phyloP scores from a whole-genome alignment of 2,329 filamentous ascomycete species.

The Fusarium graminum region DNA sequence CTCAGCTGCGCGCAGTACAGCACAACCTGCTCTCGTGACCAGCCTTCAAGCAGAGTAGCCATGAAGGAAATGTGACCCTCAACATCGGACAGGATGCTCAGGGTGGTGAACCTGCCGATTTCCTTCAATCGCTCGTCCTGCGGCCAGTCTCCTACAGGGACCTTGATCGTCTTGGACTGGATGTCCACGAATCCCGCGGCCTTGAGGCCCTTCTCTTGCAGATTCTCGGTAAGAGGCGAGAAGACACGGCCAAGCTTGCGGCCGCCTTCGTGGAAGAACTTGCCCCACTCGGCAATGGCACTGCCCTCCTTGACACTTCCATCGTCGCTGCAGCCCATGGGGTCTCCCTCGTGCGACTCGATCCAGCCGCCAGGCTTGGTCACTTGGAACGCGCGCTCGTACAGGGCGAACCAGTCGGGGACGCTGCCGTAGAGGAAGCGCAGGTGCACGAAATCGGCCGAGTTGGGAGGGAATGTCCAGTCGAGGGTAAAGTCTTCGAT shows the following conservation, averaged over 20 bases:
- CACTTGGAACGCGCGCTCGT: slow-evolving; percentile 63
- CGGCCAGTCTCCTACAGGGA: slow-evolving; percentile 41
- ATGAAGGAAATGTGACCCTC: slow-evolving; percentile 54
- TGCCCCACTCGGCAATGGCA: slow-evolving; percentile 46
- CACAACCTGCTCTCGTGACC: slow-evolving; percentile 52
- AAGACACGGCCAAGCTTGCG: slow-evolving; percentile 52
- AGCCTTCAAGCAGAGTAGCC: slow-evolving; percentile 53
- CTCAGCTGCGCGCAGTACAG: slow-evolving; percentile 53
- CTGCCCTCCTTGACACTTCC: slow-evolving; percentile 48
- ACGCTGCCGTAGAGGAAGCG: slow-evolving; percentile 69
- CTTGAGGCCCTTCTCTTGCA: slow-evolving; percentile 40
- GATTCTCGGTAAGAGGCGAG: slow-evolving; percentile 15
- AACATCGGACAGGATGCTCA: slow-evolving; percentile 54
- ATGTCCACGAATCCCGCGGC: slow-evolving; percentile 42
- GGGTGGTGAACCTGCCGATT: slow-evolving; percentile 47
- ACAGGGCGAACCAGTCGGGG: slow-evolving; percentile 66
- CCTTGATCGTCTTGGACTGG: slow-evolving; percentile 41
- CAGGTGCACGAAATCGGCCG: slow-evolving; percentile 72
- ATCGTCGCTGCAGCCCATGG: slow-evolving; percentile 49
- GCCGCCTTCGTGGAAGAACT: slow-evolving; percentile 48
- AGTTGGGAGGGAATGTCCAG: slow-evolving; percentile 49
- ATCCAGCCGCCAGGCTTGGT: slow-evolving; percentile 67
- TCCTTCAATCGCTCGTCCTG: slow-evolving; percentile 34
- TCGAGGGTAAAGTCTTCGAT: slow-evolving; percentile 51
- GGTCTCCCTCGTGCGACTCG: slow-evolving; percentile 51